Base-by-base conservation (phyloP, 345 rosid genomes). In the Dipteronia dyeriana region DNA sequence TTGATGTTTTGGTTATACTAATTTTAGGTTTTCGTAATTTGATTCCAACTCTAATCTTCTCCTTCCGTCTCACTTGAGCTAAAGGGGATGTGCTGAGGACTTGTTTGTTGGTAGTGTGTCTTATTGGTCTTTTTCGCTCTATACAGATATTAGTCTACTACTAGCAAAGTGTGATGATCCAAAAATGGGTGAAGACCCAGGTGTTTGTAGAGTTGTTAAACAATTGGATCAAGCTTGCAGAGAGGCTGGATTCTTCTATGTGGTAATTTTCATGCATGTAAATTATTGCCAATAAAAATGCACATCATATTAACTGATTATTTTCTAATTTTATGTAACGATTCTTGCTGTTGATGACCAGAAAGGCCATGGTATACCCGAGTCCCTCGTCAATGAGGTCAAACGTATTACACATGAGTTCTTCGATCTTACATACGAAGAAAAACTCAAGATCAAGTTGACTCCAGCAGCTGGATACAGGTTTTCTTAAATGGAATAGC, bases 231-330 rank as follows among this genome's bases (percentile, higher is more conserved):
- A 53, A 77, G 99, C 97, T 76, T 95, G 99, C 79, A 82, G 91
- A 34, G 91, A 91, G 39, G 91, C 98, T n/a, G 98, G 98, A 13
- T 95, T 95, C 84, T 95, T 95, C 87, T 89, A 95, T 68, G 98
- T 91, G 92, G 98, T 95, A 88, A 29, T 7, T 49, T 49, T 34
- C 5, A 49, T 49, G 54, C 54, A 49, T 49, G 6, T 49, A 49
- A 12, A 49, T 13, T 49, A 49, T 13, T 11, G 54, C 54, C 19
- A 13, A 49, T 13, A n/a, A n/a, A 11, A 59, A 34, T 17, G n/a
- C 19, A 12, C 8, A 19, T 64, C 45, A 41, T 41, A 41, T 65
- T 23, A 23, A 47, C 29, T 19, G 66, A 10, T 66, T 0, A 34
- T 34, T 34, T 34, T 34, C 38, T 34, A 34, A 34, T 31, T 31